phyloP scores from a whole-genome alignment of 495 filamentous ascomycete species.

The Neurospora sp. region DNA sequence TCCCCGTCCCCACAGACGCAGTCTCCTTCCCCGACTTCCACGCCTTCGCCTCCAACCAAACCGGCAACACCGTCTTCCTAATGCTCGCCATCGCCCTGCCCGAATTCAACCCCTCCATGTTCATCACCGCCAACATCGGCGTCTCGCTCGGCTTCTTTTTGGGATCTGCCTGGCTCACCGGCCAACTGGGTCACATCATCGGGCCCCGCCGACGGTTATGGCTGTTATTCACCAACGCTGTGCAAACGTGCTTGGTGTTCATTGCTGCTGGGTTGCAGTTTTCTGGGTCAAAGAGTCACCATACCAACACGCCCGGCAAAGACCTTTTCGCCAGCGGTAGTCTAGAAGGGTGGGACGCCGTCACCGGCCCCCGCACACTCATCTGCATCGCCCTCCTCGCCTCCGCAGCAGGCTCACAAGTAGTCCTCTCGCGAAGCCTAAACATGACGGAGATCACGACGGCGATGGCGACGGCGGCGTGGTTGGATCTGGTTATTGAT shows the following conservation, averaged over 20 bases:
- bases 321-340: background rate
- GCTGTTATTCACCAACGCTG: conserved; percentile 40
- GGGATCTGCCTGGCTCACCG: conserved; percentile 35
- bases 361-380: too few relatives aligned
- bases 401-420: too few relatives aligned
- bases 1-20: conserved; percentile 30
- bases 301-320: conserved; percentile 18
- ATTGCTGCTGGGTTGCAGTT: conserved; percentile 38
- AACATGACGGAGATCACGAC: conserved; percentile 54
- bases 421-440: too few relatives aligned
- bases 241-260: conserved; percentile 47
- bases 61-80: conserved; percentile 51
- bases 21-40: conserved; percentile 51
- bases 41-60: conserved; percentile 58
- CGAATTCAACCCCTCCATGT: conserved; percentile 35
- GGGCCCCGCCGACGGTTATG: conserved; percentile 40
- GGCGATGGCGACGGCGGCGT: conserved; percentile 59
- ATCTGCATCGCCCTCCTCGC: too few relatives aligned
- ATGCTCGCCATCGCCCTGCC: conserved; percentile 45
- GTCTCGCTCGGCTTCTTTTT: conserved; percentile 46
- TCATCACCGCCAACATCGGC: conserved; percentile 42
- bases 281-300: background rate
- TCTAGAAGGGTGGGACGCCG: background rate
- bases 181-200: conserved; percentile 45
- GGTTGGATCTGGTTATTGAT: conserved; percentile 51